These are phyloP conservation scores for Podospora appendiculata DNA, from an alignment of 495 filamentous ascomycete genomes.

Conservation along the genomic window DNA sequence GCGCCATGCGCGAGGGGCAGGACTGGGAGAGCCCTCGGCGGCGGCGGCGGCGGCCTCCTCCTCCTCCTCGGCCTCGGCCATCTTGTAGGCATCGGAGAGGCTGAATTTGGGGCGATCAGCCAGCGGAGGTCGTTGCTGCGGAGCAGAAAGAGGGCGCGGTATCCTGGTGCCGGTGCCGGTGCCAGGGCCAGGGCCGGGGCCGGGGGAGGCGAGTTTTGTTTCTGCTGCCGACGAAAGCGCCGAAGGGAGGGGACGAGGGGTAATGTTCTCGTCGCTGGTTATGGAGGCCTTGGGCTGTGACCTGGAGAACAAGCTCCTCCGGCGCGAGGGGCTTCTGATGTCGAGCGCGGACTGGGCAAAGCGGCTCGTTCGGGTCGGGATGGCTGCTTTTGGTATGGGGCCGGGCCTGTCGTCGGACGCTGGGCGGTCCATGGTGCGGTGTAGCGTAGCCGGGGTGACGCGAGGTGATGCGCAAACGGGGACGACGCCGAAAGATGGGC, in stretches of 20 bases:
- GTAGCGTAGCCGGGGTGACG: too few relatives aligned
- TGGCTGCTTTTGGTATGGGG: neutral
- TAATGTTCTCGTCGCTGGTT: neutral
- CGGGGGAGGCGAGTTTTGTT: conserved; percentile 16
- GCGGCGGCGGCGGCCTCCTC: conserved; percentile 17
- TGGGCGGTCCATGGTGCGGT: conserved; percentile 17
- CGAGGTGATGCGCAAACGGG: too few relatives aligned
- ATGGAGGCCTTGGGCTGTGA: conserved; percentile 1
- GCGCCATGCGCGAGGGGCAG: conserved; percentile 33
- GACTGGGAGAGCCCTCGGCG: conserved; percentile 39
- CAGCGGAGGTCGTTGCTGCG: conserved; percentile 15
- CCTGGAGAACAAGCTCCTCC: conserved; percentile 16
- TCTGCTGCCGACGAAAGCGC: conserved; percentile 2
- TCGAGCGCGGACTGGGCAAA: conserved; percentile 14
- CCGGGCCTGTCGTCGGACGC: conserved; percentile 2
- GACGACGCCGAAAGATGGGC: too few relatives aligned
- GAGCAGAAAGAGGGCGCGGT: conserved; percentile 20
- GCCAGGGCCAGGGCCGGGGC: conserved; percentile 10
- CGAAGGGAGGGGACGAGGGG: neutral
- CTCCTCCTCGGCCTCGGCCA: conserved; percentile 32
- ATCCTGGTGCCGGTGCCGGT: conserved; percentile 23
- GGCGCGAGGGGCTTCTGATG: conserved; percentile 18
- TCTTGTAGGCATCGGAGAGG: conserved; percentile 32
- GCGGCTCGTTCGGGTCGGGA: conserved; percentile 5
- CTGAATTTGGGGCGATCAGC: conserved; percentile 27